These are phyloP conservation scores for Quercus engelmannii DNA, from an alignment of 306 rosid genomes.

Conservation along the genomic window DNA sequence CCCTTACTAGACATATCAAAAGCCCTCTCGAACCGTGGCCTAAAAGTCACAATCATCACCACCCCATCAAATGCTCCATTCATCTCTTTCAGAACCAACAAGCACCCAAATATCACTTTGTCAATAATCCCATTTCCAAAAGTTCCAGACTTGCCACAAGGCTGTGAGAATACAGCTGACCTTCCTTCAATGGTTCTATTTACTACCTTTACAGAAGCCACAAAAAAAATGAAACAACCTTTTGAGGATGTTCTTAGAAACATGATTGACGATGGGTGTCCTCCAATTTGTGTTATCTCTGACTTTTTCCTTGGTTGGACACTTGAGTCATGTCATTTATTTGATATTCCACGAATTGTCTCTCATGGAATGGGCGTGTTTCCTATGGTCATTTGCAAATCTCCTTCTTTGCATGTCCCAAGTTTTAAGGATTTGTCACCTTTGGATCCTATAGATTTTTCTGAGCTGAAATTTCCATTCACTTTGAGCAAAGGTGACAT, in stretches of 20 bases:
- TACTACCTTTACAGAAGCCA: conserved; percentile 9
- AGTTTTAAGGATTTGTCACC: not conserved
- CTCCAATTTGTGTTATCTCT: conserved; percentile 26
- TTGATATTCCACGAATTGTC: conserved; percentile 12
- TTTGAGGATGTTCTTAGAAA: conserved; percentile 8
- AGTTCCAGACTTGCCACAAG: conserved; percentile 7
- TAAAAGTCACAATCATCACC: conserved; percentile 24
- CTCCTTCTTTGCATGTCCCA: not conserved
- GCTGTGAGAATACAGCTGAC: conserved; percentile 23
- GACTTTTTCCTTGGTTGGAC: conserved; percentile 28
- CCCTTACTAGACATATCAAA: conserved; percentile 29
- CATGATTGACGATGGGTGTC: not conserved
- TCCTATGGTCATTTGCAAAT: conserved; percentile 2
- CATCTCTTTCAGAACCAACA: not conserved
- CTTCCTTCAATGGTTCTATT: conserved; percentile 16
- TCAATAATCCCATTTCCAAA: conserved; percentile 18
- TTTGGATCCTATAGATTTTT: not conserved
- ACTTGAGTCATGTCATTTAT: not conserved
- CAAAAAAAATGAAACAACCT: conserved; percentile 8
- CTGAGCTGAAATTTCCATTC: conserved; percentile 5
- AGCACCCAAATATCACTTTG: not conserved
- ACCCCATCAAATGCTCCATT: conserved; percentile 21
- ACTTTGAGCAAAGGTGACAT: conserved; percentile 7
- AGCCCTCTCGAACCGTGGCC: not conserved
- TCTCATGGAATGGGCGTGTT: conserved; percentile 23